phyloP scores from a whole-genome alignment of 2,329 filamentous ascomycete genomes.

The Sporothrix luriei region DNA sequence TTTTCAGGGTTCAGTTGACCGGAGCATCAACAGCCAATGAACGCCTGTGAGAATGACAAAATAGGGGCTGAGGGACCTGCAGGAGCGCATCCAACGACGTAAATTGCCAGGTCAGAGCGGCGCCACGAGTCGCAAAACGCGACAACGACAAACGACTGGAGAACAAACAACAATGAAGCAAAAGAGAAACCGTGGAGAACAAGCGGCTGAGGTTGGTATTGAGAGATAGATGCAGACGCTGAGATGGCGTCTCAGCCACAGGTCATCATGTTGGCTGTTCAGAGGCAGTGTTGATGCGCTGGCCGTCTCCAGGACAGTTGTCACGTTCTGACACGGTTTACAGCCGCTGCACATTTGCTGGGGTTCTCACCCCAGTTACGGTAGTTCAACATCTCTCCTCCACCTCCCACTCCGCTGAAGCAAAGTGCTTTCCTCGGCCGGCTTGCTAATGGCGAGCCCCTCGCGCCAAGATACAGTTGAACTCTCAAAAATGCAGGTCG shows the following conservation, averaged over 20 bases:
- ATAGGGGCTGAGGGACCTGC: conserved; percentile 12
- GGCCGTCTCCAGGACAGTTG: conserved; percentile 8
- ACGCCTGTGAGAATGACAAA: conserved; percentile 18
- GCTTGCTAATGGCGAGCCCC: not conserved
- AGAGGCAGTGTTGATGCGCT: conserved; percentile 20
- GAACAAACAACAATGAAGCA: not conserved
- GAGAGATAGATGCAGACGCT: not conserved
- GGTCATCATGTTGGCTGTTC: not conserved
- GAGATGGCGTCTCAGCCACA: not conserved
- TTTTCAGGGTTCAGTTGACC: conserved; percentile 7
- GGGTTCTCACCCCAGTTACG: not conserved
- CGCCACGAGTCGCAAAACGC: conserved; percentile 8
- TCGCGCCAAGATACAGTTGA: conserved; percentile 8
- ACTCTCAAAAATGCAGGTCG: conserved; percentile 7
- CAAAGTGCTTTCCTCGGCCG: not conserved
- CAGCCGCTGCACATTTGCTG: not conserved
- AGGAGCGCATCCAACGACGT: not conserved
- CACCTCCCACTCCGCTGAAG: not conserved
- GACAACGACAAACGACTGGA: conserved; percentile 8
- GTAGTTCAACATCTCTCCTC: not conserved
- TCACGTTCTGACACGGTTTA: not conserved
- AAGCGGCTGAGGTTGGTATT: too few relatives aligned
- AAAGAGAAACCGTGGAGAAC: not conserved
- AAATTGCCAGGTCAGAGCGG: conserved; percentile 18
- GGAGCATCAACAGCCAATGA: conserved; percentile 2